Conservation (phyloP, 345 rosid genomes). For the Erodium maritimum region DNA sequence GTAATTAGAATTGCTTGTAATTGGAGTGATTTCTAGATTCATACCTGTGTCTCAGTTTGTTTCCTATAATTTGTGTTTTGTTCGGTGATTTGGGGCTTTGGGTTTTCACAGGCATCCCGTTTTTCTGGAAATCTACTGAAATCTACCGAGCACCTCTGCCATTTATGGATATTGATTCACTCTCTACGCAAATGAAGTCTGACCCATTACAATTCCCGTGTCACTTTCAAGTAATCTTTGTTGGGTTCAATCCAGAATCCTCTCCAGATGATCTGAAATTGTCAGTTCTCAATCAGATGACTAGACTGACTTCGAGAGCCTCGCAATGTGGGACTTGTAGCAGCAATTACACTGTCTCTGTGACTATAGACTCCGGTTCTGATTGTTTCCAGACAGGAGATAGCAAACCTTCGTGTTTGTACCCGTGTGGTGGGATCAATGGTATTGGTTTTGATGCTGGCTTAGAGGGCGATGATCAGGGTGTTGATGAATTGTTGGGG, state of each 20-base stretch:
- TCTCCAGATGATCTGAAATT: conserved; percentile 20
- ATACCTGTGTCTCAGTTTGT: not conserved
- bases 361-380: conserved; percentile 29
- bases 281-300: conserved; percentile 34
- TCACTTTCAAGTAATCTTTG: conserved; percentile 49
- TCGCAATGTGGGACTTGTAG: conserved; percentile 43
- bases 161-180: conserved; percentile 52
- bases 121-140: conserved; percentile 83
- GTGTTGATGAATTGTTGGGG: conserved; percentile 48
- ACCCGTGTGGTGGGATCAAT: conserved; percentile 39
- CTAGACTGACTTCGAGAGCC: conserved; percentile 22
- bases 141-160: conserved; percentile 88
- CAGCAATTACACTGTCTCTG: conserved; percentile 43
- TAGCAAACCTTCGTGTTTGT: conserved; percentile 14
- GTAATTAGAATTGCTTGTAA: not conserved
- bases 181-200: conserved; percentile 40
- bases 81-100: not conserved
- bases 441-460: conserved; percentile 25
- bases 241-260: conserved; percentile 24
- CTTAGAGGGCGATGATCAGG: conserved; percentile 33
- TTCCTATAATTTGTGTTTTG: not conserved
- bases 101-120: conserved; percentile 41
- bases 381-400: conserved; percentile 15
- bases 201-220: conserved; percentile 46
- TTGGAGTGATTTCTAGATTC: not conserved